Conservation (phyloP, 306 rosid genomes). For the Malus sylvestris region DNA sequence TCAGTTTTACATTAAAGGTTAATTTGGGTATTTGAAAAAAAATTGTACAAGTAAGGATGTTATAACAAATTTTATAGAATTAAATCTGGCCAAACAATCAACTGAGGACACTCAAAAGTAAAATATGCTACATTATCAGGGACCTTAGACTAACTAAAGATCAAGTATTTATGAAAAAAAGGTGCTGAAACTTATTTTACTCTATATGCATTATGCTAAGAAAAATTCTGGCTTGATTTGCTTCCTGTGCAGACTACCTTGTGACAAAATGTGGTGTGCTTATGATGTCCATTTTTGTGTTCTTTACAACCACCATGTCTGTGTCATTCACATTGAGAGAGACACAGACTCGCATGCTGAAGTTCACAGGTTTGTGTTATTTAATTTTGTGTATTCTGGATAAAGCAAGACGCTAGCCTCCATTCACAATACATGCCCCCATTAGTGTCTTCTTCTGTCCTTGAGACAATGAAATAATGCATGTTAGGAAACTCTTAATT, state of each 20-base stretch:
- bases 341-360: slow-evolving; percentile 99
- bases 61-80: background rate
- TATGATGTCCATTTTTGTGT: slow-evolving; percentile 96
- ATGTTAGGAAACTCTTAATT: background rate
- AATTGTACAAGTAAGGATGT: background rate
- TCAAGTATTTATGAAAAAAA: background rate
- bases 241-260: slow-evolving; percentile 73
- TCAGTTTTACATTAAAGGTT: background rate
- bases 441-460: background rate
- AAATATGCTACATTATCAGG: background rate
- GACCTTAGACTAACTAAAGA: background rate
- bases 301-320: slow-evolving; percentile 97
- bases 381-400: background rate
- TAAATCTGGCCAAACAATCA: background rate
- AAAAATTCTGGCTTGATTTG: background rate
- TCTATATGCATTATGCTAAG: background rate
- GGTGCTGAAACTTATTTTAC: background rate
- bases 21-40: background rate
- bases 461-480: background rate
- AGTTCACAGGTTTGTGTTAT: slow-evolving; percentile 71
- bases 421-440: background rate
- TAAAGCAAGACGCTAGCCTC: background rate
- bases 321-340: slow-evolving; percentile 97
- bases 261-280: slow-evolving; percentile 98
- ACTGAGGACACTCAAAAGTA: background rate